These are phyloP conservation scores for Apiosordaria backusii DNA, from an alignment of 495 filamentous ascomycete species.

Conservation along the genomic window DNA sequence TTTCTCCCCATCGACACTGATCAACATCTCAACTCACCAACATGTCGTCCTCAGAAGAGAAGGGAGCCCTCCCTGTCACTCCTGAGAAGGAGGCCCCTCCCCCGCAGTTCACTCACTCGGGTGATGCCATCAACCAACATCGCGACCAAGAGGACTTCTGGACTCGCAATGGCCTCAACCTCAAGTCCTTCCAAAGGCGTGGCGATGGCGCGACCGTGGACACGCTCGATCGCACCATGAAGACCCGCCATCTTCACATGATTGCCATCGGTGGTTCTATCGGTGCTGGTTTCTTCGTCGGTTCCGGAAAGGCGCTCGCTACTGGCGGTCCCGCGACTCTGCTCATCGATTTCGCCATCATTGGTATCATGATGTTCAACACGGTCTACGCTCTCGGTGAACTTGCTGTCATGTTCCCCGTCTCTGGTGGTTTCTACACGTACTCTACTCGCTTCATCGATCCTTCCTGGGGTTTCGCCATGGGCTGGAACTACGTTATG, in stretches of 20 bases:
- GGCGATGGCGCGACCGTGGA: slow-evolving; percentile 33
- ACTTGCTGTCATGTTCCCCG: slow-evolving; percentile 68
- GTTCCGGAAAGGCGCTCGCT: slow-evolving; percentile 46
- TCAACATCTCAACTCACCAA: slow-evolving; percentile 1
- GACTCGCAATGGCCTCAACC: slow-evolving; percentile 51
- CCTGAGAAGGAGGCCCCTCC: slow-evolving; percentile 26
- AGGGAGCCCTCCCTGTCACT: slow-evolving; percentile 16
- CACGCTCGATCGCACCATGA: slow-evolving; percentile 57
- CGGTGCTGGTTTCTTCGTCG: slow-evolving; percentile 60
- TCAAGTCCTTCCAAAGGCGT: slow-evolving; percentile 49
- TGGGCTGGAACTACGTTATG: slow-evolving; percentile 77
- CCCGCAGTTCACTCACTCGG: slow-evolving; percentile 26
- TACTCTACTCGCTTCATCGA: slow-evolving; percentile 74
- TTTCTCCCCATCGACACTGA: slow-evolving; percentile 7
- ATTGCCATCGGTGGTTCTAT: slow-evolving; percentile 73
- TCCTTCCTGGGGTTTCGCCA: slow-evolving; percentile 79
- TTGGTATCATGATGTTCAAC: slow-evolving; percentile 55
- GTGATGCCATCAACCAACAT: slow-evolving; percentile 15
- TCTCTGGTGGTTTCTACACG: slow-evolving; percentile 56
- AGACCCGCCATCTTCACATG: slow-evolving; percentile 67
- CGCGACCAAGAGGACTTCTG: slow-evolving; percentile 37
- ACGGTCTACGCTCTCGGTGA: slow-evolving; percentile 70
- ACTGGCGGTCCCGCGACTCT: slow-evolving; percentile 48
- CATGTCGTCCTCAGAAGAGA: slow-evolving; percentile 35
- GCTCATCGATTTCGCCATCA: slow-evolving; percentile 53